Evolutionary conservation across 2,329 filamentous ascomycete genomes (phyloP), one percentile per base, ranked within the genome.

Genomic region (Xylaria digitata): DNA sequence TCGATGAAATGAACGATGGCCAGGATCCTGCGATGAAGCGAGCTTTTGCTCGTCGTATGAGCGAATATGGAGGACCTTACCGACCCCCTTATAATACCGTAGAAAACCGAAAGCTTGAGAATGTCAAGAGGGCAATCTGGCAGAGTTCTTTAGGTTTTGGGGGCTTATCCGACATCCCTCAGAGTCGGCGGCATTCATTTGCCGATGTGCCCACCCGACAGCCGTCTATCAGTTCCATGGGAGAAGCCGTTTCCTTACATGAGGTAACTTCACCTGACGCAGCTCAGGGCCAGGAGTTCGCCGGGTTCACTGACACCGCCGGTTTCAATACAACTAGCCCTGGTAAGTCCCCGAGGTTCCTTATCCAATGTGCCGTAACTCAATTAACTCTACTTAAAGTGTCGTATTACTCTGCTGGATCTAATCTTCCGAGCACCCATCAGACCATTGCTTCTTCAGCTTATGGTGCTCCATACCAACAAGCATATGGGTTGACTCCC

Each of bases 141-240:
- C 90, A 92, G 71, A 91, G 86, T 72, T 89, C 89, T 6, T 83
- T 89, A n/a, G 89, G 87, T 1, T 91, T 92, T 75, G 85, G 86
- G 50, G 84, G 85, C 17, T 71, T 87, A 26, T 83, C 82, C 3
- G 90, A 92, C 67, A 82, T 88, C 34, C 87, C 90, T 13, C 91
- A 94, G 74, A 93, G 91, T 73, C 87, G 92, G 66, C 88, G 92
- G 32, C 92, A 95, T 78, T 95, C 92, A 1, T 93, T 96, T 75
- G 92, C 89, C 58, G 89, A 89, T 73, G 84, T 90, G 74, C 88
- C 86, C 32, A 89, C 87, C 30, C 84, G 89, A 15, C 88, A 90
- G 71, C 86, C 84, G 1, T 90, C 88, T 2, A 86, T 90, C 70
- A 86, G 86, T 72, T 90, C 88, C 32, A 80, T 88, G 59, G 83